Base-by-base conservation (phyloP, 805 yeast species). In the Sugiyamaella marilandica region DNA sequence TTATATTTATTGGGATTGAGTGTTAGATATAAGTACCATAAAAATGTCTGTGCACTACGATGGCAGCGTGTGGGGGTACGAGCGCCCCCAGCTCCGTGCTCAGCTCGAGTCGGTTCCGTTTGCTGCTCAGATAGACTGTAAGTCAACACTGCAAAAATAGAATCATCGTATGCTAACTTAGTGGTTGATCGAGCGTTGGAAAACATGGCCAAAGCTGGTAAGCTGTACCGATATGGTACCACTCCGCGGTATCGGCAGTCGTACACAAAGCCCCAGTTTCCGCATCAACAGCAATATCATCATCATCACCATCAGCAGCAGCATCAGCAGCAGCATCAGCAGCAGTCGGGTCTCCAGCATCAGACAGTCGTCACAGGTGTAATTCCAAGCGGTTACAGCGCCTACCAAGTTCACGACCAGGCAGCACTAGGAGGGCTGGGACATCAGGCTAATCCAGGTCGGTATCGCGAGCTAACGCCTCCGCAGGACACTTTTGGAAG, bases 141-240 rank as follows among this genome's bases (percentile, higher is more conserved):
- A 11, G 55, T 43, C 13, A 31, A 31, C 31, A 10, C 14, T 19
- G 7, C 29, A 24, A 24, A 5, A 24, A 24, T 24, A 32, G 11
- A n/a, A 2, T 4, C n/a, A 9, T 7, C 16, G 5, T 39, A 37
- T 24, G 16, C 19, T 41, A 16, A 26, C 18, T 41, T 47, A 54
- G 57, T 47, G 51, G 52, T 55, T 29, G 59, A 55, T 35, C 24
- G 45, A 29, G 54, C 59, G 13, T 45, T 55, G 31, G 54, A 53
- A 8, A 35, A 36, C 21, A 45, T 55, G 21, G 47, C 53, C 37
- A 50, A 50, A 34, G 39, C 48, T 48, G 21, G 32, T 26, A 16
- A 46, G 37, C 32, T 39, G 14, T 26, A 26, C 34, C 36, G 35
- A 7, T 34, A 11, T 47, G 14, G 29, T 13, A 31, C 26, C 10